These are phyloP conservation scores for Beauveria sp. DNA, from an alignment of 2,329 filamentous ascomycete species.

Conservation along the genomic window DNA sequence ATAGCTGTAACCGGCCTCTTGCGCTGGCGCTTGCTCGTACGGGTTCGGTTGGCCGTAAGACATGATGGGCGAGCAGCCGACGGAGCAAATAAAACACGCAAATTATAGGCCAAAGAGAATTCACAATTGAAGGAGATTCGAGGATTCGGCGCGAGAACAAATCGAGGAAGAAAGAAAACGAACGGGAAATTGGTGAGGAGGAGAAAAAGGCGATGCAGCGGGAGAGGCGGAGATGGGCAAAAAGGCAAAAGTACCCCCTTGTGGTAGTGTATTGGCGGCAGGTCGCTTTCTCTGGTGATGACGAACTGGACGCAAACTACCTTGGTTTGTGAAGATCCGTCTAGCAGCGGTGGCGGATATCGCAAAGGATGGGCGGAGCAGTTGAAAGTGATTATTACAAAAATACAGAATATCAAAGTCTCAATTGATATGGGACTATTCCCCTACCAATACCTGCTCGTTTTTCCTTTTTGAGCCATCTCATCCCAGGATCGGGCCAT, in stretches of 20 bases:
- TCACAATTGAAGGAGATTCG: background rate
- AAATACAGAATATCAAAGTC: too few relatives aligned
- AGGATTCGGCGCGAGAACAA: background rate
- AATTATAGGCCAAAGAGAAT: background rate
- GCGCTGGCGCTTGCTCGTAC: slow-evolving; percentile 46
- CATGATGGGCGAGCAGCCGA: slow-evolving; percentile 33
- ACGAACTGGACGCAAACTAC: background rate
- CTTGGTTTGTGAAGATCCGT: background rate
- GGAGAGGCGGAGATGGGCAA: slow-evolving; percentile 5
- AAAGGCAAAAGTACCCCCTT: slow-evolving; percentile 7
- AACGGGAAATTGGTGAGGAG: background rate
- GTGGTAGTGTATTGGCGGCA: background rate
- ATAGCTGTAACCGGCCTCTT: slow-evolving; percentile 39
- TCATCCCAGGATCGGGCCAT: background rate
- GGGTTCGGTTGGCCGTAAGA: slow-evolving; percentile 57
- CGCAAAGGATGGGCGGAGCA: too few relatives aligned
- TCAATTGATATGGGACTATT: background rate
- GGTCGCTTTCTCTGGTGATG: background rate
- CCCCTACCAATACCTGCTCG: background rate
- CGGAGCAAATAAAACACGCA: background rate
- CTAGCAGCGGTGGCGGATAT: background rate
- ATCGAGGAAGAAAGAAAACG: background rate
- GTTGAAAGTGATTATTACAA: too few relatives aligned
- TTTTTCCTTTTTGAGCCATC: background rate
- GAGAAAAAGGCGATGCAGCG: background rate